A percentile compares a stretch with the other conserved stretches of the same genome.
These are phyloP conservation scores for Exophiala aquamarina DNA, from an alignment of 2,329 filamentous ascomycete species.

Conservation along the genomic window DNA sequence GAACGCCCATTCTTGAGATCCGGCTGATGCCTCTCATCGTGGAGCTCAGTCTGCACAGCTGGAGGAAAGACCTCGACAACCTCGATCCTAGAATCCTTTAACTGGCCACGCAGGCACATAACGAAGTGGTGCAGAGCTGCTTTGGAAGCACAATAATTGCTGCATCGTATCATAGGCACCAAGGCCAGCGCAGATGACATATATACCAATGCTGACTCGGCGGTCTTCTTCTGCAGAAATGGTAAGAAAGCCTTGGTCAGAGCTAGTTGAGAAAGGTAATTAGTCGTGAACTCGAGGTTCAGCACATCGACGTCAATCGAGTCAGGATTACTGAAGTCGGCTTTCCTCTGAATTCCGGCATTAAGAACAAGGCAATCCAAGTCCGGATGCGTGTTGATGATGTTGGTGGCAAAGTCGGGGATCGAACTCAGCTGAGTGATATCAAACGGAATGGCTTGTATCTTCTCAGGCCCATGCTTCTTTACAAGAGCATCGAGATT, in stretches of 20 bases:
- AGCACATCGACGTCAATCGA: slow-evolving; percentile 46
- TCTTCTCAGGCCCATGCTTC: slow-evolving; percentile 48
- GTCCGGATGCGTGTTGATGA: slow-evolving; percentile 47
- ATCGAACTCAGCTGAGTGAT: slow-evolving; percentile 51
- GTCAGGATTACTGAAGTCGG: slow-evolving; percentile 51
- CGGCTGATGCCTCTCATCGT: slow-evolving; percentile 56
- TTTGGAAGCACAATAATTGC: slow-evolving; percentile 57
- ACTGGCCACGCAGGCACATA: slow-evolving; percentile 51
- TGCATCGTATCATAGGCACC: slow-evolving; percentile 47
- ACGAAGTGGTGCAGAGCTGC: slow-evolving; percentile 57
- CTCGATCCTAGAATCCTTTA: slow-evolving; percentile 50
- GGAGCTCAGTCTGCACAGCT: slow-evolving; percentile 58
- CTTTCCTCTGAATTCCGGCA: slow-evolving; percentile 52
- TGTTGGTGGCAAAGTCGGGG: slow-evolving; percentile 41
- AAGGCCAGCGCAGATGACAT: slow-evolving; percentile 54
- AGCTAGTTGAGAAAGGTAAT: slow-evolving; percentile 51
- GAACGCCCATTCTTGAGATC: slow-evolving; percentile 50
- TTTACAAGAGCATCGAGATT: slow-evolving; percentile 50
- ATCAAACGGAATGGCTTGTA: slow-evolving; percentile 49
- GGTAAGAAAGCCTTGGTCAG: slow-evolving; percentile 53
- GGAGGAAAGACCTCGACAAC: slow-evolving; percentile 58
- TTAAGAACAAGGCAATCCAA: slow-evolving; percentile 55
- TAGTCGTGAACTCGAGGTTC: slow-evolving; percentile 49
- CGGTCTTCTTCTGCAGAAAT: slow-evolving; percentile 46
- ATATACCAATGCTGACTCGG: slow-evolving; percentile 45